These are phyloP conservation scores for Boletus barrowsii DNA, from an alignment of 768 basidiomycete genomes.

Conservation along the genomic window DNA sequence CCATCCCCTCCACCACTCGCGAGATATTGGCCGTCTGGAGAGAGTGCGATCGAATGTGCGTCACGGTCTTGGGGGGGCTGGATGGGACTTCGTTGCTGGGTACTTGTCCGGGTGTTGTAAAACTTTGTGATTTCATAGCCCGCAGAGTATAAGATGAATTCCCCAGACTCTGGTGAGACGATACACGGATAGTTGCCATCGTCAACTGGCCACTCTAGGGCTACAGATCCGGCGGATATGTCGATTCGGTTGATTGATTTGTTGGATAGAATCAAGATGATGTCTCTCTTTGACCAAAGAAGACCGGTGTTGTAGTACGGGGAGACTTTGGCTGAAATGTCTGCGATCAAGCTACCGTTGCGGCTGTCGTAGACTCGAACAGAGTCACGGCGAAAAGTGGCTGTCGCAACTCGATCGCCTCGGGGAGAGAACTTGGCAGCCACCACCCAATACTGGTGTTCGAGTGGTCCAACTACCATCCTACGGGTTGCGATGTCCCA, in stretches of 20 bases:
- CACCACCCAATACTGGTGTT: slow-evolving; percentile 9
- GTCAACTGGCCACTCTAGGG: background rate
- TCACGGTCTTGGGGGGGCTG: background rate
- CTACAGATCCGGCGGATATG: background rate
- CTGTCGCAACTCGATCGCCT: slow-evolving; percentile 8
- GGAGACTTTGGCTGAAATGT: slow-evolving; percentile 1
- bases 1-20: slow-evolving; percentile 6
- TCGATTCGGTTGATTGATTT: background rate
- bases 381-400: slow-evolving; percentile 1
- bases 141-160: slow-evolving; percentile 1
- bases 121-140: background rate
- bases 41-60: slow-evolving; percentile 6
- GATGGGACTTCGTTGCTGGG: background rate
- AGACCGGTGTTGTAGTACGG: slow-evolving; percentile 14
- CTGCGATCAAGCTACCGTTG: background rate
- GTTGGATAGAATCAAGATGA: slow-evolving; percentile 7
- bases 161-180: slow-evolving; percentile 1
- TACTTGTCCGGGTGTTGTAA: background rate
- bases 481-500: slow-evolving; percentile 1
- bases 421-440: slow-evolving; percentile 13
- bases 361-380: slow-evolving; percentile 8
- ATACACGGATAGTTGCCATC: slow-evolving; percentile 8
- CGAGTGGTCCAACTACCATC: background rate
- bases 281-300: slow-evolving; percentile 1
- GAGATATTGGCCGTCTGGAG: background rate